phyloP scores from a whole-genome alignment of 768 basidiomycete species.

The Pleurotus pulmonarius region DNA sequence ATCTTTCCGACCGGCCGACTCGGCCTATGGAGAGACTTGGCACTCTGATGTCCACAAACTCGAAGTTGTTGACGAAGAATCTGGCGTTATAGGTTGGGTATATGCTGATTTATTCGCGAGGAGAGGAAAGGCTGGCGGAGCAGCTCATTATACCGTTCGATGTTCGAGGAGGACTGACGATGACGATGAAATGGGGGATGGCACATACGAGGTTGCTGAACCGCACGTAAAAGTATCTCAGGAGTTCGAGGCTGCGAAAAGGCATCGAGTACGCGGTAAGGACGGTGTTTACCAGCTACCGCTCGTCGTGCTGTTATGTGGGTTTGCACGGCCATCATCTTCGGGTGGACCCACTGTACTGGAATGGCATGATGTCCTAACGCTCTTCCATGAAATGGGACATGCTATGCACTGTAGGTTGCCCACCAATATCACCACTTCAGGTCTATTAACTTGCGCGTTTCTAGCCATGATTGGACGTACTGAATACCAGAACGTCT shows the following conservation, averaged over 20 bases:
- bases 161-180: slow-evolving; percentile 92
- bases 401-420: slow-evolving; percentile 98
- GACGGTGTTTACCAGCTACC: slow-evolving; percentile 84
- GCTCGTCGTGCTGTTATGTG: slow-evolving; percentile 86
- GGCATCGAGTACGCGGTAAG: slow-evolving; percentile 54
- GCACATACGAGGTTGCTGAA: slow-evolving; percentile 34
- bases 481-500: slow-evolving; percentile 96
- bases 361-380: slow-evolving; percentile 91
- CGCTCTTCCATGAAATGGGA: slow-evolving; percentile 98
- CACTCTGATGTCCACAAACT: slow-evolving; percentile 85
- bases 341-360: slow-evolving; percentile 68
- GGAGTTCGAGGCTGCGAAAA: slow-evolving; percentile 62
- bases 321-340: slow-evolving; percentile 66
- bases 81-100: slow-evolving; percentile 88
- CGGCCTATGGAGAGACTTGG: slow-evolving; percentile 83
- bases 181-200: slow-evolving; percentile 76
- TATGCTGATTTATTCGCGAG: slow-evolving; percentile 91
- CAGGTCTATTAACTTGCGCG: neutral
- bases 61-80: slow-evolving; percentile 87
- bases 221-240: slow-evolving; percentile 42
- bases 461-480: slow-evolving; percentile 90
- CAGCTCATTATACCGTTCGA: slow-evolving; percentile 96
- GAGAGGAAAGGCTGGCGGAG: slow-evolving; percentile 81
- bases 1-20: slow-evolving; percentile 65
- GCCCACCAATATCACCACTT: neutral